phyloP scores from a whole-genome alignment of 2,329 filamentous ascomycete genomes.

The Hypoxylon sp. region DNA sequence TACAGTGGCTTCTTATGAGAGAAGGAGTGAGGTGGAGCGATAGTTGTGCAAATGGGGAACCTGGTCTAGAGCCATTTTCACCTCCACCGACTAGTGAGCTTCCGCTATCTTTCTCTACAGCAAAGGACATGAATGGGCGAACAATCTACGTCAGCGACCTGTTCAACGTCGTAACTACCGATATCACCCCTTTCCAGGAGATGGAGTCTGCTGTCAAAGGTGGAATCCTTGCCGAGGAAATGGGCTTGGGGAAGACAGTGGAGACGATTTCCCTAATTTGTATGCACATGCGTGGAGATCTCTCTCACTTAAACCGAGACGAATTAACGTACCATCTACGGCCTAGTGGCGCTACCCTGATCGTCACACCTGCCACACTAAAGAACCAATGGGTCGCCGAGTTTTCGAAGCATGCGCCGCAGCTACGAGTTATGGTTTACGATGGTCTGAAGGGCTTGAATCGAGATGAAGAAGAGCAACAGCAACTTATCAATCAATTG shows the following conservation, averaged over 20 bases:
- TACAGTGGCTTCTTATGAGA: constrained; percentile 73
- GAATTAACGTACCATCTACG: constrained; percentile 54
- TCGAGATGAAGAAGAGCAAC: constrained; percentile 50
- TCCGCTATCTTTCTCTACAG: constrained; percentile 55
- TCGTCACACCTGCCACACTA: constrained; percentile 66
- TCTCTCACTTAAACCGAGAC: constrained; percentile 42
- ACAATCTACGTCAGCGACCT: constrained; percentile 61
- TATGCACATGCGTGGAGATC: constrained; percentile 61
- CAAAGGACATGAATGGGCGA: constrained; percentile 56
- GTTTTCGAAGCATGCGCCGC: constrained; percentile 65
- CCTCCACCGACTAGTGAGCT: constrained; percentile 31
- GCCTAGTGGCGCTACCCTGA: constrained; percentile 65
- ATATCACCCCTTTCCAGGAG: constrained; percentile 55
- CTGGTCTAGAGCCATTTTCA: constrained; percentile 42
- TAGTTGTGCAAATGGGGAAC: constrained; percentile 18
- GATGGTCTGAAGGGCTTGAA: constrained; percentile 55
- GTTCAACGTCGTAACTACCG: constrained; percentile 65
- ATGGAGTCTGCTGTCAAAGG: constrained; percentile 57
- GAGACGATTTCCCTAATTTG: constrained; percentile 77
- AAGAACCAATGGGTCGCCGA: constrained; percentile 70
- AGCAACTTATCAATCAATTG: constrained; percentile 57
- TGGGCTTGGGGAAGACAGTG: constrained; percentile 84
- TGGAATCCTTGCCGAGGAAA: constrained; percentile 80
- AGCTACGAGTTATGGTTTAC: constrained; percentile 65
- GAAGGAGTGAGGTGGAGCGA: constrained; percentile 66